A percentile compares a stretch with the other conserved stretches of the same genome.
These are phyloP conservation scores for Raddia distichophylla DNA, from an alignment of 176 grass and related monocot genomes.

Conservation along the genomic window DNA sequence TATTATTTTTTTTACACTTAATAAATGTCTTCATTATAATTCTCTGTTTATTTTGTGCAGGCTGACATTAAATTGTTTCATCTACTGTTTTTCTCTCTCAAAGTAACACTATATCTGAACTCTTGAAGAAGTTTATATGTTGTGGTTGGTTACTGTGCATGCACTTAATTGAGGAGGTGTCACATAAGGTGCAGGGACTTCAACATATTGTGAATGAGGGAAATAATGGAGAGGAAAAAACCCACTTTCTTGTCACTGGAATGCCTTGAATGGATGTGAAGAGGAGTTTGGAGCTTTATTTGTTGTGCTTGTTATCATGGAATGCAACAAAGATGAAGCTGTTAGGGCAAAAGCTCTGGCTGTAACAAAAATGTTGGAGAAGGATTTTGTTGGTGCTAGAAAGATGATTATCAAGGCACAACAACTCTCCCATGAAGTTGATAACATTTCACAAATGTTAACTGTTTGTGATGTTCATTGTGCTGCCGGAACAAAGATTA, in stretches of 20 bases:
- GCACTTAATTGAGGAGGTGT: neutral
- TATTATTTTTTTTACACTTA: neutral
- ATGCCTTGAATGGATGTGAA: neutral
- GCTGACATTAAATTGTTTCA: slow-evolving; percentile 7
- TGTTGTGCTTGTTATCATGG: slow-evolving; percentile 54
- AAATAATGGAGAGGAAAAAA: slow-evolving; percentile 13
- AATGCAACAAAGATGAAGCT: slow-evolving; percentile 94
- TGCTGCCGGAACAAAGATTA: slow-evolving; percentile 60
- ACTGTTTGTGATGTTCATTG: slow-evolving; percentile 89
- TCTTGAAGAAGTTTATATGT: neutral
- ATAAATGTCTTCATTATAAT: slow-evolving; percentile 19
- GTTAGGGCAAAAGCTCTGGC: slow-evolving; percentile 69
- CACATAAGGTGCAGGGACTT: slow-evolving; percentile 6
- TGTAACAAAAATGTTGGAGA: slow-evolving; percentile 68
- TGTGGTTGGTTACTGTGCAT: neutral
- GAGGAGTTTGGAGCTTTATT: slow-evolving; percentile 18
- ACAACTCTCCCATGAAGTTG: slow-evolving; percentile 62
- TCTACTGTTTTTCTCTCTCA: neutral
- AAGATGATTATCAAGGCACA: slow-evolving; percentile 77
- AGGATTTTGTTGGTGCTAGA: slow-evolving; percentile 70
- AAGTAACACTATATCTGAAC: slow-evolving; percentile 21
- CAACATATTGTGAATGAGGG: neutral
- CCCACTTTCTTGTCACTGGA: slow-evolving; percentile 11
- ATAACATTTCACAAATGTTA: slow-evolving; percentile 72
- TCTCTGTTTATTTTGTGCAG: slow-evolving; percentile 33